phyloP scores from a whole-genome alignment of 768 basidiomycete species.

The Termitomyces bulborhizus region DNA sequence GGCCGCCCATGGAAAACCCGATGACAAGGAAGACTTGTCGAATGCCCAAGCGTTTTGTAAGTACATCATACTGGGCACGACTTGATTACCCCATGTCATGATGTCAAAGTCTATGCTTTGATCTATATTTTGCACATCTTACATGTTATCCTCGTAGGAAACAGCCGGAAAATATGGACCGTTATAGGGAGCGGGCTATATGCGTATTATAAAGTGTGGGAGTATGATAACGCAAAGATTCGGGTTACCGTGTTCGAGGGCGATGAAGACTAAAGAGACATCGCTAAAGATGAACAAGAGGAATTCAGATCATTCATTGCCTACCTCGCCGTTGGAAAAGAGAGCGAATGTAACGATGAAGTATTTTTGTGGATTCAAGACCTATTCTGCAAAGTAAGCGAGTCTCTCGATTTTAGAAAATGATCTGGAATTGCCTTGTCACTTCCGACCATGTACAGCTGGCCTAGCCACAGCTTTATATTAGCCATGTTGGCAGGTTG shows the following conservation, averaged over 20 bases:
- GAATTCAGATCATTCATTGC: constrained; percentile 4
- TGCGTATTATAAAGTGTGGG: background rate
- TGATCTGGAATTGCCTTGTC: constrained; percentile 31
- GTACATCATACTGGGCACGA: constrained; percentile 48
- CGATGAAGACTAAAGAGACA: constrained; percentile 42
- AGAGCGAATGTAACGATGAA: constrained; percentile 51
- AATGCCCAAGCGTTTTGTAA: constrained; percentile 40
- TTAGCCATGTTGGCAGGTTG: constrained; percentile 3
- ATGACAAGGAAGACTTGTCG: constrained; percentile 39
- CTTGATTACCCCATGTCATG: constrained; percentile 19
- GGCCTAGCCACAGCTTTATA: constrained; percentile 24
- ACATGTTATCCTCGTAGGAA: constrained; percentile 57
- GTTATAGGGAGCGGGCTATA: constrained; percentile 46
- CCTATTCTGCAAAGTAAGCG: constrained; percentile 21
- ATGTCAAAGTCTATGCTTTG: background rate
- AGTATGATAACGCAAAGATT: background rate
- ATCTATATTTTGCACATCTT: constrained; percentile 5
- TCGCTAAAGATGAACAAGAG: background rate
- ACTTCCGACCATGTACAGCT: constrained; percentile 40
- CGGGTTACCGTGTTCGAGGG: constrained; percentile 49
- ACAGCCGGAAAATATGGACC: constrained; percentile 54
- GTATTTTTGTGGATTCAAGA: constrained; percentile 45
- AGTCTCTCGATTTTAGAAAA: background rate
- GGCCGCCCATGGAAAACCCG: constrained; percentile 59
- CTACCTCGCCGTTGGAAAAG: constrained; percentile 55